Conservation (phyloP, 495 filamentous ascomycete genomes). For the Lepidopterella palustris region DNA sequence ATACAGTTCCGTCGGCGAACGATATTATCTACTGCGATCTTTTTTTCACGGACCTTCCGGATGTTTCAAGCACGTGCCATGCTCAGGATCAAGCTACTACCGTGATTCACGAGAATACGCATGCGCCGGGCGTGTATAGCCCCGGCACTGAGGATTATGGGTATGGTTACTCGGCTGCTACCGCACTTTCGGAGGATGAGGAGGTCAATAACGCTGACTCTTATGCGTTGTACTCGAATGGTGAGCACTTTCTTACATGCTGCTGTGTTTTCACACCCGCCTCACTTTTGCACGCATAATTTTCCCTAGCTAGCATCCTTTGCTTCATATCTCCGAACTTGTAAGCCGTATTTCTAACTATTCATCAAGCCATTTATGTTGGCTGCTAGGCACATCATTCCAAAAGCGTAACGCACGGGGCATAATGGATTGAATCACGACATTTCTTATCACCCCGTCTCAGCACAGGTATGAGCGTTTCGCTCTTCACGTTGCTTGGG, state of each 20-base stretch:
- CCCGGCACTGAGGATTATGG: conserved; percentile 52
- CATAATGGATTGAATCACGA: no score
- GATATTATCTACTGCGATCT: conserved; percentile 52
- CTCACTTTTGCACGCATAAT: background rate
- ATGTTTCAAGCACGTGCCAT: conserved; percentile 45
- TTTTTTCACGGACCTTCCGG: conserved; percentile 47
- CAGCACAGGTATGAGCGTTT: no score
- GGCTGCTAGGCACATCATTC: background rate
- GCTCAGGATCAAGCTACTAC: conserved; percentile 55
- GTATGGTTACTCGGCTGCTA: conserved; percentile 53
- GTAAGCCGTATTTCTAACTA: background rate
- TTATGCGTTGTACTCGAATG: conserved; percentile 56
- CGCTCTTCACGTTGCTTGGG: no score
- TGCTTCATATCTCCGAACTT: background rate
- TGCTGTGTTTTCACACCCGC: background rate
- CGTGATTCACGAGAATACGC: conserved; percentile 57
- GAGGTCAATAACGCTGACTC: conserved; percentile 57
- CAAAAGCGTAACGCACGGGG: no score
- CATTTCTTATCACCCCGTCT: no score
- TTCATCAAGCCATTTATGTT: background rate
- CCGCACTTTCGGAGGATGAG: conserved; percentile 37
- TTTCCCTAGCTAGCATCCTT: background rate
- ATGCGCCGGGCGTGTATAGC: conserved; percentile 46
- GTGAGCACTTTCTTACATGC: conserved; percentile 30
- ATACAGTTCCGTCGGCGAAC: conserved; percentile 47